Evolutionary conservation across 164 flowering plant genomes (phyloP), one percentile per base, ranked within the genome.

Genomic region (Chimonanthus salicifolius): DNA sequence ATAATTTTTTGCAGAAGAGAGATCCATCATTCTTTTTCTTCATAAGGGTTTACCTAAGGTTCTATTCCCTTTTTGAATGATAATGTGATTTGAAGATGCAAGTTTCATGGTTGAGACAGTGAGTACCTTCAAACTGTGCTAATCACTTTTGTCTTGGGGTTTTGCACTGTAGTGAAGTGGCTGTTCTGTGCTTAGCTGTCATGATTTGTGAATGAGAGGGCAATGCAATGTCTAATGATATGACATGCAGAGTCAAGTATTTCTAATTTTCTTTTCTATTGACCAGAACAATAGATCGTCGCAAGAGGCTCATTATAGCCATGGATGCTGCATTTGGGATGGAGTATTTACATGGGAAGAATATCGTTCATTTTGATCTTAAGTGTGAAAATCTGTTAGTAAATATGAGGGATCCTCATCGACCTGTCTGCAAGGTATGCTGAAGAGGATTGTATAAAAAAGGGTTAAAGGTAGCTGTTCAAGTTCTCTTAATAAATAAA

Each of bases 321-420:
- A 94, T 94, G 98, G 97, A 94, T 86, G 86, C 90, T 49, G 92
- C 98, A 63, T 89, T 94, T 85, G 98, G 98, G 4, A 94, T 94
- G 98, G 98, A 92, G 83, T 94, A 94, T 78, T 83, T 94, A 82
- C 98, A 94, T 83, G 98, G 90, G 21, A 94, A 91, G 78, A 92
- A 94, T 75, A 87, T 94, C 67, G 98, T 94, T 46, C 98, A 94
- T 82, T 94, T 94, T 88, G 98, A 94, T 83, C 84, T 94, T 76
- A 94, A 94, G 84, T 92, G 98, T 79, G 98, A 90, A 77, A 94
- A 94, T 82, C 82, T 94, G 72, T 77, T 94, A 44, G 97, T 94
- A 47, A 94, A 94, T 77, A 94, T 94, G 98, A 89, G 93, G 77
- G 98, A 94, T 82, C 98, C 97, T 16, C 97, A 94, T 72, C 84